Evolutionary conservation across 2,329 filamentous ascomycete genomes (phyloP).

Genomic region (Claviceps fusiformis): DNA sequence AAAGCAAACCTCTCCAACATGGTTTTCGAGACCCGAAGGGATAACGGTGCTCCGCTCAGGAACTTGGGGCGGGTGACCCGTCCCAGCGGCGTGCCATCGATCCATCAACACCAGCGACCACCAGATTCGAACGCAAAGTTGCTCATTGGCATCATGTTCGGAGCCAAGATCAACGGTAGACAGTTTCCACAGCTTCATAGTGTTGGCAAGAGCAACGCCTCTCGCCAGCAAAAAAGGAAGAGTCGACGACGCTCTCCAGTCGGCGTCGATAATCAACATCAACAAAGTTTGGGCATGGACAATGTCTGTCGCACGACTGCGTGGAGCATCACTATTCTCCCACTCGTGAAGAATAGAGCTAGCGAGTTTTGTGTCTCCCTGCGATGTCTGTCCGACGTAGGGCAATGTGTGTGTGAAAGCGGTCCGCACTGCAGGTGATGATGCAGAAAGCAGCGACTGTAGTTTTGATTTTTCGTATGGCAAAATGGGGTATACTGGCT

Average conservation of each 20-base stretch:
- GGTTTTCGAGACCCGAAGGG: constrained; percentile 40
- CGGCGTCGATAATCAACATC: constrained; percentile 52
- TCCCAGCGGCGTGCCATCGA: constrained; percentile 59
- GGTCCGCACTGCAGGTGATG: constrained; percentile 41
- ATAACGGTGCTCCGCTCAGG: constrained; percentile 48
- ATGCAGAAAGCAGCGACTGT: constrained; percentile 40
- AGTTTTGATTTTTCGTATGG: constrained; percentile 43
- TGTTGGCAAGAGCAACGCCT: constrained; percentile 52
- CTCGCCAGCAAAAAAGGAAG: constrained; percentile 42
- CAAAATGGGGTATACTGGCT: constrained; percentile 54
- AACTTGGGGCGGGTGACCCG: constrained; percentile 47
- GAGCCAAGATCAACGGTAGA: constrained; percentile 30
- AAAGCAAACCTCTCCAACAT: constrained; percentile 51
- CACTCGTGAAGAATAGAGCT: constrained; percentile 36
- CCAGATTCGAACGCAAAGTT: constrained; percentile 52
- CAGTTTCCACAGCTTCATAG: constrained; percentile 42
- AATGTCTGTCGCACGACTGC: constrained; percentile 29
- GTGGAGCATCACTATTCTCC: constrained; percentile 29
- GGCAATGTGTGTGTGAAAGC: constrained; percentile 53
- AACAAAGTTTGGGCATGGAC: constrained; percentile 55
- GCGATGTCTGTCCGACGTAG: constrained; percentile 31
- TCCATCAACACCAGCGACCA: constrained; percentile 60
- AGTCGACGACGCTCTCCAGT: constrained; percentile 36
- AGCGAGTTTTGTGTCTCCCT: constrained; percentile 30
- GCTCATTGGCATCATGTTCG: constrained; percentile 47